phyloP scores from a whole-genome alignment of 805 yeast genomes.

The Priceomyces castillae region DNA sequence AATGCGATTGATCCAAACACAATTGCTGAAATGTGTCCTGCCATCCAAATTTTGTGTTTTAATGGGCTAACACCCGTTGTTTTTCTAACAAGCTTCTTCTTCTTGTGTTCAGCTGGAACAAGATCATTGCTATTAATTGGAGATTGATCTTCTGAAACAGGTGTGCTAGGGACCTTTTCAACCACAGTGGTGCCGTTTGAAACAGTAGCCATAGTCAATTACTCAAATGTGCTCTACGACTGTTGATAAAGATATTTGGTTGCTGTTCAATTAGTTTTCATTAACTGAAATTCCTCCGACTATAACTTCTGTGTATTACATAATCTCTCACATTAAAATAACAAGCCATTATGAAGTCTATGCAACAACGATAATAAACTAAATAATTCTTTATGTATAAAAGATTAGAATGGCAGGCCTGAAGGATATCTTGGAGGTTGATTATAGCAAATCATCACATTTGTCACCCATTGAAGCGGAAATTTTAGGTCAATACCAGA shows the following conservation, averaged over 20 bases:
- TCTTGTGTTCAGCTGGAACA: conserved; percentile 11
- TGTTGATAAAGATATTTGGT: not conserved
- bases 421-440: conserved; percentile 17
- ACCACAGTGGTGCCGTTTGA: conserved; percentile 4
- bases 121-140: conserved; percentile 14
- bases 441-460: conserved; percentile 14
- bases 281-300: not conserved
- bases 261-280: not conserved
- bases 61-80: conserved; percentile 32
- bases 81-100: conserved; percentile 31
- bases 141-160: conserved; percentile 1
- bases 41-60: conserved; percentile 52
- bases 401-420: conserved; percentile 8
- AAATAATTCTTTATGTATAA: not conserved
- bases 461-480: conserved; percentile 31
- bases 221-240: not conserved
- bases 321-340: not conserved
- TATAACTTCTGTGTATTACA: not conserved
- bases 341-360: not conserved
- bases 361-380: not conserved
- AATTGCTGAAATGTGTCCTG: conserved; percentile 50
- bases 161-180: conserved; percentile 3
- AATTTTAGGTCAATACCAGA: conserved; percentile 38
- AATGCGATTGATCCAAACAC: conserved; percentile 42
- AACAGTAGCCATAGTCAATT: conserved; percentile 7